These are phyloP conservation scores for Tirmania nivea DNA, from an alignment of 495 filamentous ascomycete species.

Conservation along the genomic window DNA sequence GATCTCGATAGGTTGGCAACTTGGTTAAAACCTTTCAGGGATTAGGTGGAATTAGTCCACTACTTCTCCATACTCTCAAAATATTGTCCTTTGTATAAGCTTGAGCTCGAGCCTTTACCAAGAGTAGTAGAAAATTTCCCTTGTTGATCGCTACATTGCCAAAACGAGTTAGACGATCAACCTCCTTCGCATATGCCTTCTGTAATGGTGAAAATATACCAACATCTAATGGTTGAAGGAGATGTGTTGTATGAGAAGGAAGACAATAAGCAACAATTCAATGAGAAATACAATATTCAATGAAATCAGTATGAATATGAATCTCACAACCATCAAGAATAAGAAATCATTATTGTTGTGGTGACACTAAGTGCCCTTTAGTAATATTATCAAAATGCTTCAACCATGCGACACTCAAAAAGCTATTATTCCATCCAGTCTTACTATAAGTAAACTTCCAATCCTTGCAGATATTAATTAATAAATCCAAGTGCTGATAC, in stretches of 20 bases:
- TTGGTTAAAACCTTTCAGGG: not conserved
- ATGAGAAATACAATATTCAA: slow-evolving; percentile 4
- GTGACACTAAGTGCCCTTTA: not conserved
- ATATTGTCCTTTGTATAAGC: not conserved
- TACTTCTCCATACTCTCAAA: not conserved
- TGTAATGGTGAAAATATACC: slow-evolving; percentile 2
- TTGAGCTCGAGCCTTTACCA: not conserved
- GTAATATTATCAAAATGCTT: slow-evolving; percentile 11
- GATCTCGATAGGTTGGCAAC: not conserved
- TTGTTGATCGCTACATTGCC: not conserved
- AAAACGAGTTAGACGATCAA: slow-evolving; percentile 1
- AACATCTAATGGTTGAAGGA: slow-evolving; percentile 6
- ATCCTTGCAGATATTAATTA: not conserved
- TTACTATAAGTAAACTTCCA: slow-evolving; percentile 4
- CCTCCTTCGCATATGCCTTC: slow-evolving; percentile 1
- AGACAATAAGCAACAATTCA: slow-evolving; percentile 6
- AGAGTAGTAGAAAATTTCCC: not conserved
- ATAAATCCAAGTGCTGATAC: not conserved
- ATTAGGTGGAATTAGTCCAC: not conserved
- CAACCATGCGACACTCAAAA: slow-evolving; percentile 11
- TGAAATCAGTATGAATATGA: slow-evolving; percentile 6
- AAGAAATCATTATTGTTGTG: not conserved
- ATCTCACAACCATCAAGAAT: slow-evolving; percentile 6
- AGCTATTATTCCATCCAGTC: slow-evolving; percentile 15
- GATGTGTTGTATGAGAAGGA: slow-evolving; percentile 5